Conservation (phyloP, 768 basidiomycete genomes). For the Pisolithus marmoratus region DNA sequence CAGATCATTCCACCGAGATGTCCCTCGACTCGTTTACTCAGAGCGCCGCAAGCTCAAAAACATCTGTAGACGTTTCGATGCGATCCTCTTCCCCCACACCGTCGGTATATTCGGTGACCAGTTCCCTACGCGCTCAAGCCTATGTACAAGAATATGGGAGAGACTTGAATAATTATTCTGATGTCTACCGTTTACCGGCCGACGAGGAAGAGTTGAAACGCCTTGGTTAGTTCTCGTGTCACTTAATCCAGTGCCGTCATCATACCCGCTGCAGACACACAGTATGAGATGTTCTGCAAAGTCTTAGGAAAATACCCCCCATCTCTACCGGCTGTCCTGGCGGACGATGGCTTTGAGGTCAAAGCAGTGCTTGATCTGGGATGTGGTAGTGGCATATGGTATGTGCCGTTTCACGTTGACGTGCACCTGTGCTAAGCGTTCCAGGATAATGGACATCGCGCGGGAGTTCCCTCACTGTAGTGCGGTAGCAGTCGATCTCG, state of each 20-base stretch:
- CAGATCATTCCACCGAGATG: slow-evolving; percentile 37
- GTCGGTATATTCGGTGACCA: slow-evolving; percentile 65
- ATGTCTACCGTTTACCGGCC: slow-evolving; percentile 72
- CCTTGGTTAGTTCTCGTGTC: slow-evolving; percentile 42
- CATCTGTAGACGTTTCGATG: slow-evolving; percentile 55
- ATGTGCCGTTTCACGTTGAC: slow-evolving; percentile 11
- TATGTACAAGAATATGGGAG: slow-evolving; percentile 66
- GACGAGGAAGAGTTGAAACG: slow-evolving; percentile 73
- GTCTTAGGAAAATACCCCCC: slow-evolving; percentile 66
- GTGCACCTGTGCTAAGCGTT: slow-evolving; percentile 5
- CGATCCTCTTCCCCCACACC: slow-evolving; percentile 62
- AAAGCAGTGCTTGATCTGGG: slow-evolving; percentile 72
- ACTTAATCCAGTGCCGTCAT: slow-evolving; percentile 6
- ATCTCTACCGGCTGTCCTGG: slow-evolving; percentile 52
- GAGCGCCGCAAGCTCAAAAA: slow-evolving; percentile 43
- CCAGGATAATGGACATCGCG: slow-evolving; percentile 72
- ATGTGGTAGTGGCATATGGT: slow-evolving; percentile 79
- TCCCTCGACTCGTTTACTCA: slow-evolving; percentile 36
- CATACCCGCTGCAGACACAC: slow-evolving; percentile 44
- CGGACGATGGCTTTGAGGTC: slow-evolving; percentile 49
- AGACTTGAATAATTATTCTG: slow-evolving; percentile 70
- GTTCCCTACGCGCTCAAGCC: slow-evolving; percentile 51
- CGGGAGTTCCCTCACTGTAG: slow-evolving; percentile 64
- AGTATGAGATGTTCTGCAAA: slow-evolving; percentile 59
- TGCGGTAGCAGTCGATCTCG: slow-evolving; percentile 71